These are phyloP conservation scores for Cyclocybe cylindracea DNA, from an alignment of 768 basidiomycete genomes.

Conservation along the genomic window DNA sequence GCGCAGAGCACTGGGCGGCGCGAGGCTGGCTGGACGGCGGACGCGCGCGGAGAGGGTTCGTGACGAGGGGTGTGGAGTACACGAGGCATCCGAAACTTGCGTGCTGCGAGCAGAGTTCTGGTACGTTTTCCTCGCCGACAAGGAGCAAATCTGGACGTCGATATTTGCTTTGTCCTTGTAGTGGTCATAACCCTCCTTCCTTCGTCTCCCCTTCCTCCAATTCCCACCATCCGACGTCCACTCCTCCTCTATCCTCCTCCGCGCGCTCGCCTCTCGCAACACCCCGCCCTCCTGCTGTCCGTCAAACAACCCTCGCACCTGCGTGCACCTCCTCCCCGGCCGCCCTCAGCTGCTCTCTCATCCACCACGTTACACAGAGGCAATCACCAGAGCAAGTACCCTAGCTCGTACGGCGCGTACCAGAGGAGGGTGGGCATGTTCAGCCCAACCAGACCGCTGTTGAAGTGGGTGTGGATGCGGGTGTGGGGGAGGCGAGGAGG, in stretches of 20 bases:
- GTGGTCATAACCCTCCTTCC: conserved; percentile 71
- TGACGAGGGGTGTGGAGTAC: conserved; percentile 82
- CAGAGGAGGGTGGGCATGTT: conserved; percentile 85
- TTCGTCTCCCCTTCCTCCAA: conserved; percentile 47
- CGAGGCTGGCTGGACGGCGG: conserved; percentile 67
- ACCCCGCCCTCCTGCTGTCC: conserved; percentile 3
- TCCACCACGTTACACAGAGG: conserved; percentile 82
- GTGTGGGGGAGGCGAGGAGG: conserved; percentile 9
- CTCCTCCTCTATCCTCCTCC: conserved; percentile 11
- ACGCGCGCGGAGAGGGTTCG: conserved; percentile 76
- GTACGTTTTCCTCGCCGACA: no score
- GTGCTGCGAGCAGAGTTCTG: conserved; percentile 86
- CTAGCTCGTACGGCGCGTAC: conserved; percentile 68
- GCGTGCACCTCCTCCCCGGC: conserved; percentile 50
- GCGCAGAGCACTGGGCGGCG: conserved; percentile 71
- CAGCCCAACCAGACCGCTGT: conserved; percentile 31
- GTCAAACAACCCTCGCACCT: conserved; percentile 15
- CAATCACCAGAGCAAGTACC: conserved; percentile 79
- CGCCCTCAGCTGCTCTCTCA: conserved; percentile 69
- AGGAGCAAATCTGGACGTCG: not conserved
- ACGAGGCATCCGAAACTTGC: conserved; percentile 91
- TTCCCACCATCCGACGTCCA: no score
- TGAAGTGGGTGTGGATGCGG: conserved; percentile 11
- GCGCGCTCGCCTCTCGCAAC: conserved; percentile 4
- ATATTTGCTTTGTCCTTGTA: conserved; percentile 22